Evolutionary conservation across 768 basidiomycete species (phyloP).

Genomic region (Filobasidium floriforme): DNA sequence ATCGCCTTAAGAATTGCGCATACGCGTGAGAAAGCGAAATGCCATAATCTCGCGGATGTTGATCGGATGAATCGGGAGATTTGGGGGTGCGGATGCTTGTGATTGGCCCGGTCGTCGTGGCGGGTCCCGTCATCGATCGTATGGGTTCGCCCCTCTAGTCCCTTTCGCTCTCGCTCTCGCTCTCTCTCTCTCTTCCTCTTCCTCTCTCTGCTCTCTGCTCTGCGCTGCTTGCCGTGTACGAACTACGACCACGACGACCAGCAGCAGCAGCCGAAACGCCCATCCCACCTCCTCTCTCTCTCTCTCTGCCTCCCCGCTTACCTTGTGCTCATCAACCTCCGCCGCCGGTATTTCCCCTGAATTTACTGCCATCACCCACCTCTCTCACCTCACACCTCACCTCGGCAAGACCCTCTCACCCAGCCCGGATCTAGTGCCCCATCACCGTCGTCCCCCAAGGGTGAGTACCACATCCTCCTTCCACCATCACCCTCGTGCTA

Average conservation of each 20-base stretch:
- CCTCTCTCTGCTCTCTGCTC: neutral
- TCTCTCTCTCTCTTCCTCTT: constrained; percentile 2
- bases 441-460: no score
- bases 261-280: no score
- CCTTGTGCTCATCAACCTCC: neutral
- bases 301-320: no score
- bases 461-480: neutral
- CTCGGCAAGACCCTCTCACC: neutral
- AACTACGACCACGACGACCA: no score
- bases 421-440: neutral
- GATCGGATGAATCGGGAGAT: neutral
- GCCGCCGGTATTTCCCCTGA: neutral
- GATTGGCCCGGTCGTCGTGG: neutral
- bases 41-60: no score
- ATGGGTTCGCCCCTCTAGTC: neutral
- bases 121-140: no score
- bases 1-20: neutral
- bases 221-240: neutral
- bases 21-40: neutral
- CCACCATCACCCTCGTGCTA: neutral
- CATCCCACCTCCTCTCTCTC: no score
- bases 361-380: neutral
- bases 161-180: constrained; percentile 4
- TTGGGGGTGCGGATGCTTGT: neutral
- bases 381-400: no score